A percentile compares a stretch with the other conserved stretches of the same genome.
These are phyloP conservation scores for Thraustotheca clavata DNA, from an alignment of 352 stramenopile species.

Conservation along the genomic window DNA sequence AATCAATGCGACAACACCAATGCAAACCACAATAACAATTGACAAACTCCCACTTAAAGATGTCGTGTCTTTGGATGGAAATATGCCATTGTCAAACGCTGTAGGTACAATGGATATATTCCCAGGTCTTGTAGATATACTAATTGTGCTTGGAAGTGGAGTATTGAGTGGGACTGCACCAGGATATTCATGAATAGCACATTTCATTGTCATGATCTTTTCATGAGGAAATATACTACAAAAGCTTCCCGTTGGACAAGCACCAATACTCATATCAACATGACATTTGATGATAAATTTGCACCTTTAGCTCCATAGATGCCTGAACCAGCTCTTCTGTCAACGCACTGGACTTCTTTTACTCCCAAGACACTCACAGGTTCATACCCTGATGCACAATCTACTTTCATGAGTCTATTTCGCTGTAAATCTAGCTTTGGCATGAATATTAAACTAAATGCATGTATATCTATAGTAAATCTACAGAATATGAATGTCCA, in stretches of 20 bases:
- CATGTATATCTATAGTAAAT: too few relatives aligned
- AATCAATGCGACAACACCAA: neutral
- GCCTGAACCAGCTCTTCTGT: neutral
- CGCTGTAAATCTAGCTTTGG: too few relatives aligned
- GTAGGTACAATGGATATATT: neutral
- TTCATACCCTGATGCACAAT: neutral
- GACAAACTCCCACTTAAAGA: neutral
- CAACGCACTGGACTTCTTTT: neutral
- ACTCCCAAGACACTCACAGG: conserved; percentile 4
- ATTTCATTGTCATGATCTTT: conserved; percentile 4
- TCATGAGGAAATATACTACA: conserved; percentile 8
- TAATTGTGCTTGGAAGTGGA: neutral
- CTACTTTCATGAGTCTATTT: too few relatives aligned
- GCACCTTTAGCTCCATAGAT: neutral
- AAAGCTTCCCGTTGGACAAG: neutral
- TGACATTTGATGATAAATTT: neutral
- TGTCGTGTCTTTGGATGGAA: neutral
- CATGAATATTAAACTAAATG: too few relatives aligned
- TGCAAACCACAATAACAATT: neutral
- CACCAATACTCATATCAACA: neutral
- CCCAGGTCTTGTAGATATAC: neutral
- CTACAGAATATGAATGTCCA: too few relatives aligned
- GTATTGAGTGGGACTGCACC: neutral
- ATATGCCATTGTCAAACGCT: neutral
- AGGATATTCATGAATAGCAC: neutral